Base-by-base conservation (phyloP, 2,329 filamentous ascomycete species). In the Colletotrichum coccodes region DNA sequence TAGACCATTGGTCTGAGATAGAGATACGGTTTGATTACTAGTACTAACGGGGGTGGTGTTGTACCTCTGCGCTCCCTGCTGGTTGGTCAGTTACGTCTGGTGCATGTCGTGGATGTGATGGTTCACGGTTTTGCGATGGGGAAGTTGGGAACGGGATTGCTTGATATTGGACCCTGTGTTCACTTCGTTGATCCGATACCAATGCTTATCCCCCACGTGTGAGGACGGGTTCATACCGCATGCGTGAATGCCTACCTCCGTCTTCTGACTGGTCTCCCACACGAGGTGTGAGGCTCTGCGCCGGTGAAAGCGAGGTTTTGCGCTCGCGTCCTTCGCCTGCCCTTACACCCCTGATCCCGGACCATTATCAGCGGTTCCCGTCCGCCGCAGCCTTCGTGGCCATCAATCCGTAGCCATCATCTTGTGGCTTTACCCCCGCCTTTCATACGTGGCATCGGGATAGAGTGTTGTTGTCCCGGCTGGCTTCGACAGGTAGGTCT, bases 1-100 rank as follows among this genome's bases (percentile, higher is more conserved):
- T 40, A 18, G 32, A 21, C 47, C 23, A 66, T 66, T 66, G 63
- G 63, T 30, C 38, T 14, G 2, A 54, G 30, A 61, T 60, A 65
- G 18, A 49, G 11, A 18, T 18, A 61, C 61, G 46, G 61, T 65
- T 30, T 53, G 62, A 65, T 60, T 12, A 30, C 28, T 30, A 23
- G 30, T 52, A 30, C 9, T 49, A 49, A 38, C 11, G 6, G 5
- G 30, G 30, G n/a, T 30, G 44, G 30, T 26, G 21, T 32, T 11
- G 16, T 30, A 30, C 34, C 38, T 2, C 11, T 38, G 30, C n/a
- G 6, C 7, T 8, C 42, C 23, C 6, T 18, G n/a, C 30, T 40
- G 63, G 49, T 49, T 54, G 58, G 58, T n/a, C 44, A 16, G 4
- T 3, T 8, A 5, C 12, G 49, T 49, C 40, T 49, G n/a, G n/a